Evolutionary conservation across 495 filamentous ascomycete species (phyloP).

Genomic region (Letharia columbiana): DNA sequence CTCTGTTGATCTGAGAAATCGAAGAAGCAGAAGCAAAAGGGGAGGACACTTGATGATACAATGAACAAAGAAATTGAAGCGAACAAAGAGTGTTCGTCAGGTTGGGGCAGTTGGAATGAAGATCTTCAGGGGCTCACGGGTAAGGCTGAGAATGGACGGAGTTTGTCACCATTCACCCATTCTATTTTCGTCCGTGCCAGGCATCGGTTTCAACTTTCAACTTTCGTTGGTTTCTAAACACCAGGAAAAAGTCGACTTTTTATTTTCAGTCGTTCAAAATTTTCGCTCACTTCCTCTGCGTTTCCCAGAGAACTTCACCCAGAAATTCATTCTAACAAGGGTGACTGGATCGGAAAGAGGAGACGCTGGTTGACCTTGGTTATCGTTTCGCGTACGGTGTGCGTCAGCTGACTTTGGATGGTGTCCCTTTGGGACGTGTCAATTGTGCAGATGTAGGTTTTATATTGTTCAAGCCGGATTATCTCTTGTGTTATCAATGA

Average conservation of each 20-base stretch:
- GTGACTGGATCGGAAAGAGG: no score
- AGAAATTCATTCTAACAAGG: no score
- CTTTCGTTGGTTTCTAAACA: no score
- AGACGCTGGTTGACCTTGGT: no score
- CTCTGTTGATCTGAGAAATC: not conserved
- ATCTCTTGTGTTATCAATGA: not conserved
- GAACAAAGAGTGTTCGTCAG: not conserved
- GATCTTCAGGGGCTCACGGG: slow-evolving; percentile 16
- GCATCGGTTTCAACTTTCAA: no score
- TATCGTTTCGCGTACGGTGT: no score
- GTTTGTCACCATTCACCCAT: not conserved
- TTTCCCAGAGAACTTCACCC: no score
- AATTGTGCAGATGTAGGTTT: no score
- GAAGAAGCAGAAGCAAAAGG: not conserved
- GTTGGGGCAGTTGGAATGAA: slow-evolving; percentile 5
- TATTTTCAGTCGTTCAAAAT: no score
- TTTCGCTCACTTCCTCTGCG: no score
- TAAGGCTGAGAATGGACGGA: not conserved
- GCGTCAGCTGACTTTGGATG: not conserved
- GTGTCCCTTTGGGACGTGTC: not conserved
- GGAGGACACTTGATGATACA: slow-evolving; percentile 5
- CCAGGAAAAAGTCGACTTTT: no score
- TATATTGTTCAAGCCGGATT: no score
- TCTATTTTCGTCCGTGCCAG: not conserved
- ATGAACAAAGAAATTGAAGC: not conserved